A percentile compares a stretch with the other conserved stretches of the same genome.
phyloP scores from a whole-genome alignment of 306 rosid species.

The Begonia masoniana region DNA sequence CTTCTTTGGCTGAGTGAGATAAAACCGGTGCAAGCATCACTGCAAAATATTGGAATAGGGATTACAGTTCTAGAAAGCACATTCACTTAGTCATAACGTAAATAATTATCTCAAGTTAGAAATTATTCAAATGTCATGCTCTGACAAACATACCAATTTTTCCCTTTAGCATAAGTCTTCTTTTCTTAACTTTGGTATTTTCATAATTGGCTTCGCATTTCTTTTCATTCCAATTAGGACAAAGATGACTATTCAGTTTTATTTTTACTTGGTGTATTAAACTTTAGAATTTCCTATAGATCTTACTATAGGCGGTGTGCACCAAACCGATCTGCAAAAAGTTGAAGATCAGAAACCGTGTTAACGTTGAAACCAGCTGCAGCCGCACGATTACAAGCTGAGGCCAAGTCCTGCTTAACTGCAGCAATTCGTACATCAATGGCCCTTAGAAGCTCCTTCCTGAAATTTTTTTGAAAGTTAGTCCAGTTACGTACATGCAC shows the following conservation, averaged over 20 bases:
- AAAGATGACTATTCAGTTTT: too few relatives aligned
- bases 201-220: too few relatives aligned
- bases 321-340: slow-evolving; percentile 66
- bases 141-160: too few relatives aligned
- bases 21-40: slow-evolving; percentile 70
- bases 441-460: slow-evolving; percentile 90
- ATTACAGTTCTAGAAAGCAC: too few relatives aligned
- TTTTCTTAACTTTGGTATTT: too few relatives aligned
- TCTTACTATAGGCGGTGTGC: slow-evolving; percentile 68
- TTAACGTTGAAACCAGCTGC: slow-evolving; percentile 75
- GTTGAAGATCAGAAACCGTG: slow-evolving; percentile 58
- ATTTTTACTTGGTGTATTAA: background rate
- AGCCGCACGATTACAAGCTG: slow-evolving; percentile 69
- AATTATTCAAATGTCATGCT: too few relatives aligned
- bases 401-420: slow-evolving; percentile 65
- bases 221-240: too few relatives aligned
- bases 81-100: too few relatives aligned
- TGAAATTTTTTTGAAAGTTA: slow-evolving; percentile 10
- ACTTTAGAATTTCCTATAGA: slow-evolving; percentile 7
- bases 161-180: too few relatives aligned
- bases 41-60: slow-evolving; percentile 12
- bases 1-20: slow-evolving; percentile 50
- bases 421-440: slow-evolving; percentile 81
- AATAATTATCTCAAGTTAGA: too few relatives aligned
- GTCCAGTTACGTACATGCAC: background rate